Conservation (phyloP, 2,329 filamentous ascomycete species). For the Sarocladium oryzae region DNA sequence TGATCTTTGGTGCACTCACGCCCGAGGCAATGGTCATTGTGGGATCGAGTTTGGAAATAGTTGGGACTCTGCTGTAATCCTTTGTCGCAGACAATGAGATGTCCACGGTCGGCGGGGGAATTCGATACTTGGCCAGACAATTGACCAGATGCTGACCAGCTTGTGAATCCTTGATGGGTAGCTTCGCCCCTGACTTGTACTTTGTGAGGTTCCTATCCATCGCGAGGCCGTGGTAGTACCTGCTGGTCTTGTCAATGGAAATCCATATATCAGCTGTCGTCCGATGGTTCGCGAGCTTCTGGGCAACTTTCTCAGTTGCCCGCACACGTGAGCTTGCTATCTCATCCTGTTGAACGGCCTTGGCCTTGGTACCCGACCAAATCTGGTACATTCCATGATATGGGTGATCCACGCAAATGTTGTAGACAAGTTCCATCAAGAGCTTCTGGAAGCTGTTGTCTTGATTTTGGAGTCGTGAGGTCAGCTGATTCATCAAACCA, state of each 20-base stretch:
- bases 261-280: conserved; percentile 55
- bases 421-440: conserved; percentile 65
- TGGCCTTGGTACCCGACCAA: conserved; percentile 71
- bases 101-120: conserved; percentile 86
- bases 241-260: conserved; percentile 67
- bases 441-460: conserved; percentile 68
- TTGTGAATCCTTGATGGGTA: conserved; percentile 56
- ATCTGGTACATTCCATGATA: conserved; percentile 98
- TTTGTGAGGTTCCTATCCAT: conserved; percentile 56
- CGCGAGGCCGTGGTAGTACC: conserved; percentile 57
- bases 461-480: conserved; percentile 77
- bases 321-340: conserved; percentile 65
- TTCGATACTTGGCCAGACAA: conserved; percentile 55
- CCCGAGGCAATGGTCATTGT: conserved; percentile 82
- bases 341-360: conserved; percentile 64
- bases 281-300: conserved; percentile 49
- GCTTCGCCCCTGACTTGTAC: conserved; percentile 62
- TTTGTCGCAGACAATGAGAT: conserved; percentile 66
- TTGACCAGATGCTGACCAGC: conserved; percentile 58
- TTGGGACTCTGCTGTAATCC: conserved; percentile 71
- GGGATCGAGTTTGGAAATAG: conserved; percentile 64
- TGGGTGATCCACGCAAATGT: conserved; percentile 87
- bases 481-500: conserved; percentile 88
- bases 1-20: conserved; percentile 87
- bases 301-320: conserved; percentile 64